phyloP scores from a whole-genome alignment of 139 green algal species.

The Chlorella sp. region DNA sequence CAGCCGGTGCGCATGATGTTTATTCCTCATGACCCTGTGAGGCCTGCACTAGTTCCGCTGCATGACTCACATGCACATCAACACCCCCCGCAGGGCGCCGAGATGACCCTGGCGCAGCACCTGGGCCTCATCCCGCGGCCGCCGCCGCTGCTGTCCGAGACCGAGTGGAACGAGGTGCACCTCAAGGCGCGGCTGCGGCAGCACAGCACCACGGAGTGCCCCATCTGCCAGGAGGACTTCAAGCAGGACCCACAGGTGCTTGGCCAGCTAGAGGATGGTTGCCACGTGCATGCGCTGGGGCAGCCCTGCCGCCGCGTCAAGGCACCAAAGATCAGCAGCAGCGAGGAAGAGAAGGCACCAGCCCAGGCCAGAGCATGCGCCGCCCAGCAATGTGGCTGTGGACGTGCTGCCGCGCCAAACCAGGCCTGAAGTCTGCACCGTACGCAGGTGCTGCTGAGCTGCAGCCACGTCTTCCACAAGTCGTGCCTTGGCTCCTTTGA shows the following conservation, averaged over 20 bases:
- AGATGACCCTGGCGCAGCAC: slow-evolving; percentile 46
- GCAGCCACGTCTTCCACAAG: slow-evolving; percentile 59
- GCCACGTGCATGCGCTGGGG: no score
- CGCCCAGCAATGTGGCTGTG: neutral
- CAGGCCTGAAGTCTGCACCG: neutral
- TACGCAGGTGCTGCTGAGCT: slow-evolving; percentile 56
- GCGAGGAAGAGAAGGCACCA: no score
- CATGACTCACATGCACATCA: neutral
- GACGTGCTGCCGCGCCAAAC: no score
- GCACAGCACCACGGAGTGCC: slow-evolving; percentile 37
- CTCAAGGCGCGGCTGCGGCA: slow-evolving; percentile 17
- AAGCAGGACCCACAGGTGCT: slow-evolving; percentile 19
- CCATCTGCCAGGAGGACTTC: slow-evolving; percentile 58
- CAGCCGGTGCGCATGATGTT: slow-evolving; percentile 28
- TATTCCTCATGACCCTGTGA: no score
- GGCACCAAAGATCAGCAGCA: neutral
- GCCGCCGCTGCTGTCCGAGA: slow-evolving; percentile 30
- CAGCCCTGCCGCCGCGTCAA: neutral
- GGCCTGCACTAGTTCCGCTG: neutral
- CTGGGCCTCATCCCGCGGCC: slow-evolving; percentile 39
- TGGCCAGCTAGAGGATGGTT: no score
- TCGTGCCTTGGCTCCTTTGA: slow-evolving; percentile 60
- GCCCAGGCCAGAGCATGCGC: neutral
- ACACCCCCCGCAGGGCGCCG: slow-evolving; percentile 16
- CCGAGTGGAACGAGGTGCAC: slow-evolving; percentile 10